Base-by-base conservation (phyloP, 2,329 filamentous ascomycete species). In the Fusarium sp. region DNA sequence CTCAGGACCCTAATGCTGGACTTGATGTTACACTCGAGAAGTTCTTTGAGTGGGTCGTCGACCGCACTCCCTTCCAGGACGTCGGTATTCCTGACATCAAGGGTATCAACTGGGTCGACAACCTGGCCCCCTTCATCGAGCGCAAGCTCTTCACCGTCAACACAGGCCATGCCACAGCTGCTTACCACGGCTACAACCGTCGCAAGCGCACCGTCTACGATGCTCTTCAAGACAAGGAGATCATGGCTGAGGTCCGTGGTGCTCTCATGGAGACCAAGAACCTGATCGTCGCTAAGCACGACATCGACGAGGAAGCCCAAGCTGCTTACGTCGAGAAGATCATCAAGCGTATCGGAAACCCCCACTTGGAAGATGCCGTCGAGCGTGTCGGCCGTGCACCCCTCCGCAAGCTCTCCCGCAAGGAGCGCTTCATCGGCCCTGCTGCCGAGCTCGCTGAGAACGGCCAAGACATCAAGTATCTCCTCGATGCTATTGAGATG, bases 101-200 rank as follows among this genome's bases (percentile, higher is more conserved):
- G 72, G 95, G 94, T 65, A 91, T 98, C 79, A 92, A 97, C 84
- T 98, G 93, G 90, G 96, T 98, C 64, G 90, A 94, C 71, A 87
- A 98, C 83, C 89, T 99, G 30, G 88, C 91, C 78, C 96, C 96
- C 61, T 99, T 95, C 85, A 98, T 99, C 77, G 96, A 99, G 90
- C 94, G 96, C 82, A 99, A 99, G 88, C 91, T 99, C 71, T 99
- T 94, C 87, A 99, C 96, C 24, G 95, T 99, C 87, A 99, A 99
- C 88, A 99, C 96, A 24, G 92, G 94, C 59, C 96, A 99, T 80
- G 96, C 96, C 65, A 97, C 95, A 10, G 94, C 94, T 22, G 95
- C 96, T 65, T 98, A 98, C 88, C 94, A 96, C 81, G 95, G 94
- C 58, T 92, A 97, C 87, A 88, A 94, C 83, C 88, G 90, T 72